phyloP scores from a whole-genome alignment of 768 basidiomycete species.

The Lactarius sp. region DNA sequence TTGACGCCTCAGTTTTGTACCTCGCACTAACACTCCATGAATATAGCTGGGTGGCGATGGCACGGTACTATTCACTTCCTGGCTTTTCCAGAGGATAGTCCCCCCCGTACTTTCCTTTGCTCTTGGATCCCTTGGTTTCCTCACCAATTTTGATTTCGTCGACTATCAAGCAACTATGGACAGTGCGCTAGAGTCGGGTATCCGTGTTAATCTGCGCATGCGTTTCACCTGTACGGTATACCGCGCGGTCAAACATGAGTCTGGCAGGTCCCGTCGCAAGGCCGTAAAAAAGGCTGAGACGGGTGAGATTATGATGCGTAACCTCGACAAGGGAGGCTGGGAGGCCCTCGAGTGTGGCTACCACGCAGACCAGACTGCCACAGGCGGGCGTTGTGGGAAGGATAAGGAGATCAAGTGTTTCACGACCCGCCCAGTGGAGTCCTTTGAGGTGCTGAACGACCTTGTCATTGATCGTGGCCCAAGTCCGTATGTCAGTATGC shows the following conservation, averaged over 20 bases:
- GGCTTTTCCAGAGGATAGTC: slow-evolving; percentile 97
- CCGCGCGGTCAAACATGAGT: slow-evolving; percentile 76
- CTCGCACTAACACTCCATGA: neutral
- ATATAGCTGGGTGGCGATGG: slow-evolving; percentile 93
- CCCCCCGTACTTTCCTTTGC: slow-evolving; percentile 99
- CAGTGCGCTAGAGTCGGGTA: slow-evolving; percentile 83
- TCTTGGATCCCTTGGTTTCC: slow-evolving; percentile 93
- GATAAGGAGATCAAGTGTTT: slow-evolving; percentile 99
- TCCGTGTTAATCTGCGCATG: slow-evolving; percentile 97
- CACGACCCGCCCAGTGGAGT: slow-evolving; percentile 89
- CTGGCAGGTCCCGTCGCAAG: slow-evolving; percentile 51
- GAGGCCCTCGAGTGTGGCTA: slow-evolving; percentile 88
- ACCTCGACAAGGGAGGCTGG: slow-evolving; percentile 88
- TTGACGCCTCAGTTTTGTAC: neutral
- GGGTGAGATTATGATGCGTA: slow-evolving; percentile 96
- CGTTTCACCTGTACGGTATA: slow-evolving; percentile 99
- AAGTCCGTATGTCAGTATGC: slow-evolving; percentile 91
- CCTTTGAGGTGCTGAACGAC: slow-evolving; percentile 95
- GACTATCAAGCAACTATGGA: slow-evolving; percentile 84
- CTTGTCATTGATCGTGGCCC: slow-evolving; percentile 97
- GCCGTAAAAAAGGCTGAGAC: slow-evolving; percentile 92
- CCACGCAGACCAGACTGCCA: slow-evolving; percentile 40
- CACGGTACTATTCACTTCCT: slow-evolving; percentile 97
- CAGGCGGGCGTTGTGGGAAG: slow-evolving; percentile 45
- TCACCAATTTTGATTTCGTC: slow-evolving; percentile 93